Conservation (phyloP, 805 yeast species). For the Scheffersomyces ergatensis region DNA sequence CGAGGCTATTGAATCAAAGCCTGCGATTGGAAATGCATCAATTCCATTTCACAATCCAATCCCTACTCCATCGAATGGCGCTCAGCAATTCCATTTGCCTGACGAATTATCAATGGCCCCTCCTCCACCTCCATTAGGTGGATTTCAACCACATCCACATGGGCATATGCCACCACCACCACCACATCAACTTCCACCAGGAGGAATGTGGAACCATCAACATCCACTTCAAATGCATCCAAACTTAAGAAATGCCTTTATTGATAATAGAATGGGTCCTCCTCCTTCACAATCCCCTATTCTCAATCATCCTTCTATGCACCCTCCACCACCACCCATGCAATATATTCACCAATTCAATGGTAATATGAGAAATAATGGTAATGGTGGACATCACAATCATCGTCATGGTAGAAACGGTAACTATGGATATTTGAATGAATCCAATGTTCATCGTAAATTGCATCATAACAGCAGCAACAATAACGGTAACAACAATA, state of each 20-base stretch:
- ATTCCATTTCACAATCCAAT: conserved; percentile 1
- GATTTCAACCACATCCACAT: conserved; percentile 2
- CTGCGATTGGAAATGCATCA: background rate
- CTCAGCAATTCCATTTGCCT: background rate
- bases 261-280: conserved; percentile 1
- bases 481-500: conserved; percentile 14
- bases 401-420: conserved; percentile 4
- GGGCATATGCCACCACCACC: background rate
- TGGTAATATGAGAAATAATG: conserved; percentile 5
- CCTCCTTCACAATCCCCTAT: background rate
- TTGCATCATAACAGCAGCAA: conserved; percentile 29
- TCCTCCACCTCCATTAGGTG: background rate
- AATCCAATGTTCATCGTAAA: conserved; percentile 44
- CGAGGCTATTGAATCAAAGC: background rate
- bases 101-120: background rate
- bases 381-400: conserved; percentile 1
- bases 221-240: conserved; percentile 4
- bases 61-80: background rate
- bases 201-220: conserved; percentile 17
- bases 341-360: background rate
- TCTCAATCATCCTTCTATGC: background rate
- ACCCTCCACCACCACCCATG: background rate
- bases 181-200: conserved; percentile 3
- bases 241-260: background rate
- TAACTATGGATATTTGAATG: conserved; percentile 9